Conservation (phyloP, 768 basidiomycete species). For the Hygrocybe coccinea region DNA sequence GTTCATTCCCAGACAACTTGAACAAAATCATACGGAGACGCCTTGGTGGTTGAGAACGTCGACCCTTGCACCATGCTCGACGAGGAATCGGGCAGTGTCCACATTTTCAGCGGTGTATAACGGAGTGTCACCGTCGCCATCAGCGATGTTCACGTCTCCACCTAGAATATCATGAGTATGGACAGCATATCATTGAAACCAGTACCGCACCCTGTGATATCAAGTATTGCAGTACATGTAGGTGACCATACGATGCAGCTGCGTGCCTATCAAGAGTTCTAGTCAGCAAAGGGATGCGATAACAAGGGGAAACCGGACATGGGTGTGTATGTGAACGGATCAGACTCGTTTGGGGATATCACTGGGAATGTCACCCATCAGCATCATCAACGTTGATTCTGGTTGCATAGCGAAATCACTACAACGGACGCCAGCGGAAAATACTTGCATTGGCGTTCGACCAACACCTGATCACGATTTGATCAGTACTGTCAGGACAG, state of each 20-base stretch:
- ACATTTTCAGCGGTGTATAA: slow-evolving; percentile 84
- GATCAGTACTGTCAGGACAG: too few relatives aligned
- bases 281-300: slow-evolving; percentile 11
- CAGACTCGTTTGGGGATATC: slow-evolving; percentile 66
- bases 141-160: slow-evolving; percentile 81
- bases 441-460: slow-evolving; percentile 55
- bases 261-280: slow-evolving; percentile 63
- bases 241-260: slow-evolving; percentile 86
- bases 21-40: slow-evolving; percentile 55
- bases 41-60: slow-evolving; percentile 65
- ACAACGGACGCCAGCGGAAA: too few relatives aligned
- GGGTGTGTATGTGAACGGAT: slow-evolving; percentile 73
- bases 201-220: slow-evolving; percentile 54
- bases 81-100: slow-evolving; percentile 70
- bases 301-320: slow-evolving; percentile 43
- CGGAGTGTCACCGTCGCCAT: slow-evolving; percentile 87
- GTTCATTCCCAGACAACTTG: background rate
- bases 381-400: too few relatives aligned
- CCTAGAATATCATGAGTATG: slow-evolving; percentile 39
- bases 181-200: slow-evolving; percentile 3
- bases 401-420: too few relatives aligned
- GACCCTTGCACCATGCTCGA: slow-evolving; percentile 70
- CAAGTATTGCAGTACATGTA: slow-evolving; percentile 72
- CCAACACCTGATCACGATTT: slow-evolving; percentile 43
- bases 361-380: slow-evolving; percentile 30